Conservation (phyloP, 2,329 filamentous ascomycete species). For the Colletotrichum sp. region DNA sequence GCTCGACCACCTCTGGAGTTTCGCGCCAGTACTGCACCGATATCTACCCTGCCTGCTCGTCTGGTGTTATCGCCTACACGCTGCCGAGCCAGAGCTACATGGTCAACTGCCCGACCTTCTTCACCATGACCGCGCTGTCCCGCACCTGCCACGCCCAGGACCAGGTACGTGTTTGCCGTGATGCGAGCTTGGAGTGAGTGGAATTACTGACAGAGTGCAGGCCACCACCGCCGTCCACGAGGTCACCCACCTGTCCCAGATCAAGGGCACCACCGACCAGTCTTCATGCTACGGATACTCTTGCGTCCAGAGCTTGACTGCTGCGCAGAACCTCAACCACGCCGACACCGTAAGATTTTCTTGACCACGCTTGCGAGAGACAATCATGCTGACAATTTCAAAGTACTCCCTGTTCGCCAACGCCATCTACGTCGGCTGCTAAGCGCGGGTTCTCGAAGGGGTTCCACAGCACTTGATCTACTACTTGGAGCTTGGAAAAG, state of each 20-base stretch:
- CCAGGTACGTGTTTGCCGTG: constrained; percentile 58
- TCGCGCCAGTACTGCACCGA: constrained; percentile 66
- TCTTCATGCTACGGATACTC: constrained; percentile 58
- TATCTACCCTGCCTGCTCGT: constrained; percentile 53
- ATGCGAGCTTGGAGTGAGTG: too few relatives aligned
- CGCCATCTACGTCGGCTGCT: constrained; percentile 44
- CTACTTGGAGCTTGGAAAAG: not conserved
- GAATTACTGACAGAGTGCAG: not conserved
- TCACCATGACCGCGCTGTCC: constrained; percentile 56
- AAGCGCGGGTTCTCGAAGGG: constrained; percentile 11
- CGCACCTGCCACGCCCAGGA: constrained; percentile 66
- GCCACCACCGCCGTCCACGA: constrained; percentile 68
- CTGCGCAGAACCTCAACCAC: constrained; percentile 60
- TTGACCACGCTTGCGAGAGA: not conserved
- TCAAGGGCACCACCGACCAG: constrained; percentile 63
- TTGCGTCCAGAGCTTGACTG: constrained; percentile 53
- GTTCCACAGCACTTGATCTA: rapidly evolving
- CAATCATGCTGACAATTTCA: not conserved
- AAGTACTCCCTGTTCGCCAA: not conserved
- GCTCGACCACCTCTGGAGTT: constrained; percentile 48
- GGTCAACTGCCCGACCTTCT: constrained; percentile 67
- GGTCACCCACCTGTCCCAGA: constrained; percentile 64
- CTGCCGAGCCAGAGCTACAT: constrained; percentile 58
- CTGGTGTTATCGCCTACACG: constrained; percentile 21
- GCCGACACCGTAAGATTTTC: constrained; percentile 56